Evolutionary conservation across 352 stramenopile genomes (phyloP).

Genomic region (Pythium biforme): DNA sequence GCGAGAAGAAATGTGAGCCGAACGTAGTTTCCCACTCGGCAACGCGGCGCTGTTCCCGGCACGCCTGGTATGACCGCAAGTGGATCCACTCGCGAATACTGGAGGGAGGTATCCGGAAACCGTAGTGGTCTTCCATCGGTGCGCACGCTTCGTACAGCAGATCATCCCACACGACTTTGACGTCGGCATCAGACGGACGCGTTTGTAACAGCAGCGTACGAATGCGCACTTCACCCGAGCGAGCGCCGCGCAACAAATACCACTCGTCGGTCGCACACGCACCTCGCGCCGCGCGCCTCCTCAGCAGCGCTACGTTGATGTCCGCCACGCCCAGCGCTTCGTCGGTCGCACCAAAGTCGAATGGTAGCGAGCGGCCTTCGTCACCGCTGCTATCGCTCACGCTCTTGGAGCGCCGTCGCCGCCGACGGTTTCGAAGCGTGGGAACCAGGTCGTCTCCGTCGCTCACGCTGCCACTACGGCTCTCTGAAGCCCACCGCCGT

Average conservation of each 20-base stretch:
- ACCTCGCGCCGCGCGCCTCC: constrained; percentile 26
- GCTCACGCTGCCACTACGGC: not conserved
- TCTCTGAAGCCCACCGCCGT: not conserved
- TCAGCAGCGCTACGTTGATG: constrained; percentile 42
- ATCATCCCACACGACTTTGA: constrained; percentile 43
- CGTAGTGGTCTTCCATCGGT: constrained; percentile 58
- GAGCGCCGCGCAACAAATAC: constrained; percentile 49
- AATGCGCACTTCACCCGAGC: constrained; percentile 63
- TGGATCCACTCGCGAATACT: constrained; percentile 50
- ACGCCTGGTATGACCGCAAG: constrained; percentile 72
- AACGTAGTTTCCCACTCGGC: constrained; percentile 61
- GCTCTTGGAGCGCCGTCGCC: not conserved
- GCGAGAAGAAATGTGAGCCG: constrained; percentile 37
- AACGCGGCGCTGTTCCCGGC: constrained; percentile 63
- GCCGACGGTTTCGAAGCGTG: not conserved
- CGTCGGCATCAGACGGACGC: not conserved
- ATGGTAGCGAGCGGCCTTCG: not conserved
- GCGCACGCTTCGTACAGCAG: constrained; percentile 24
- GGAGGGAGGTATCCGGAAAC: constrained; percentile 54
- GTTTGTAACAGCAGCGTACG: constrained; percentile 50
- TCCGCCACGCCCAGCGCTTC: constrained; percentile 56
- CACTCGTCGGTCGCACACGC: constrained; percentile 50
- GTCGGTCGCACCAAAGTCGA: constrained; percentile 25
- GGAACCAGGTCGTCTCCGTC: not conserved
- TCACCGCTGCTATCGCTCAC: not conserved